phyloP scores from a whole-genome alignment of 805 yeast genomes.

The Candida loeiensis region DNA sequence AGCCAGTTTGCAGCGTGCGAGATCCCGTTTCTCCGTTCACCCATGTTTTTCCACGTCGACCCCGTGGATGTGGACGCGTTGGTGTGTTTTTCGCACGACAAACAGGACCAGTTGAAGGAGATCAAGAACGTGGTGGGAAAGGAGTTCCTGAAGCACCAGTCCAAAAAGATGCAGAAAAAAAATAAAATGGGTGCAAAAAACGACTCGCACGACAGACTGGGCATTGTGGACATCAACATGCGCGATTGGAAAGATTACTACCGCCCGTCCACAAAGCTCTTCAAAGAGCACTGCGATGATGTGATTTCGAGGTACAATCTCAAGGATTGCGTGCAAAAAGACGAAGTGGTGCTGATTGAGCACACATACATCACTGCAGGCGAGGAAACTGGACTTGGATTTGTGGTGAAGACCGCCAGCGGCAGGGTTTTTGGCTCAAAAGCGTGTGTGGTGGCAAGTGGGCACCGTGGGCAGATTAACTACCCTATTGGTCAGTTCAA shows the following conservation, averaged over 20 bases:
- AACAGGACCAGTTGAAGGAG: constrained; percentile 31
- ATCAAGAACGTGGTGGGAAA: constrained; percentile 43
- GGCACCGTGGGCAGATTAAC: constrained; percentile 34
- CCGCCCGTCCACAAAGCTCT: constrained; percentile 39
- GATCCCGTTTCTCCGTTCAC: constrained; percentile 42
- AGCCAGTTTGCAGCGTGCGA: constrained; percentile 39
- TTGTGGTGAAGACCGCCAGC: constrained; percentile 26
- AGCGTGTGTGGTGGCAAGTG: constrained; percentile 32
- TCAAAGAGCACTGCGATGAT: constrained; percentile 36
- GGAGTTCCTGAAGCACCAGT: constrained; percentile 42
- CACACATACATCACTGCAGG: constrained; percentile 23
- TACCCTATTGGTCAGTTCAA: constrained; percentile 25
- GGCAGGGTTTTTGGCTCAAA: constrained; percentile 34
- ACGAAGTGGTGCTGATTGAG: constrained; percentile 29
- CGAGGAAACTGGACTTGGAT: constrained; percentile 28
- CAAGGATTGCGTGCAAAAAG: constrained; percentile 26
- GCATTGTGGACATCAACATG: constrained; percentile 41
- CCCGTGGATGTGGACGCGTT: constrained; percentile 43
- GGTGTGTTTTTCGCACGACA: constrained; percentile 36
- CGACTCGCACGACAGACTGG: constrained; percentile 26
- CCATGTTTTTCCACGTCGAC: constrained; percentile 49
- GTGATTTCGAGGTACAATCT: constrained; percentile 32
- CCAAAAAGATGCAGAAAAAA: constrained; percentile 16
- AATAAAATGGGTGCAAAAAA: constrained; percentile 4
- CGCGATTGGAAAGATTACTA: constrained; percentile 44